Evolutionary conservation across 441 rosid species (phyloP).

Genomic region (Erysimum cheiri): DNA sequence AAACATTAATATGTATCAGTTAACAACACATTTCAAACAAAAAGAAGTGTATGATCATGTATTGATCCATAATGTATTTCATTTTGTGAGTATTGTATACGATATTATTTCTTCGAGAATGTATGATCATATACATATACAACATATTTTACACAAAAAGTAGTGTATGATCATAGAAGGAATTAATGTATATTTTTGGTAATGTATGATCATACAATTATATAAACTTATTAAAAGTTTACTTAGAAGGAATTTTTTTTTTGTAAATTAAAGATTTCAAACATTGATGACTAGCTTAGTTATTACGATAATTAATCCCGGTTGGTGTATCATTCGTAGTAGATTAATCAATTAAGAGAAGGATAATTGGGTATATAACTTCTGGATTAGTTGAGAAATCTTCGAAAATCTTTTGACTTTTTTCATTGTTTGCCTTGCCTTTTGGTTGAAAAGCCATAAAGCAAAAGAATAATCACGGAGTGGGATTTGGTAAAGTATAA

Average conservation of each 20-base stretch:
- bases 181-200: too few relatives aligned
- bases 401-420: constrained; percentile 48
- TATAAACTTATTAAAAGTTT: too few relatives aligned
- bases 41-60: neutral
- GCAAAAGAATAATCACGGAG: constrained; percentile 42
- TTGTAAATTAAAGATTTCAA: constrained; percentile 7
- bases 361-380: constrained; percentile 11
- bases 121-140: neutral
- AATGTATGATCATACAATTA: too few relatives aligned
- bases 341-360: constrained; percentile 26
- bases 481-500: constrained; percentile 49
- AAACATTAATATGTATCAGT: neutral
- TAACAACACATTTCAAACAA: neutral
- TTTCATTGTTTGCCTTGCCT: constrained; percentile 45
- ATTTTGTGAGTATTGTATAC: neutral
- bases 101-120: neutral
- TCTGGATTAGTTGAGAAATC: constrained; percentile 47
- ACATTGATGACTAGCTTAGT: constrained; percentile 27
- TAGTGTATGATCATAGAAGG: too few relatives aligned
- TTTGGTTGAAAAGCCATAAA: constrained; percentile 51
- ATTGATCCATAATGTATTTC: neutral
- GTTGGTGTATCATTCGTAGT: constrained; percentile 34
- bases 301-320: constrained; percentile 36
- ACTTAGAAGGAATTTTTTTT: neutral
- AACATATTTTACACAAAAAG: too few relatives aligned